These are phyloP conservation scores for Penicillium rolfsii DNA, from an alignment of 2,329 filamentous ascomycete species.

Conservation along the genomic window DNA sequence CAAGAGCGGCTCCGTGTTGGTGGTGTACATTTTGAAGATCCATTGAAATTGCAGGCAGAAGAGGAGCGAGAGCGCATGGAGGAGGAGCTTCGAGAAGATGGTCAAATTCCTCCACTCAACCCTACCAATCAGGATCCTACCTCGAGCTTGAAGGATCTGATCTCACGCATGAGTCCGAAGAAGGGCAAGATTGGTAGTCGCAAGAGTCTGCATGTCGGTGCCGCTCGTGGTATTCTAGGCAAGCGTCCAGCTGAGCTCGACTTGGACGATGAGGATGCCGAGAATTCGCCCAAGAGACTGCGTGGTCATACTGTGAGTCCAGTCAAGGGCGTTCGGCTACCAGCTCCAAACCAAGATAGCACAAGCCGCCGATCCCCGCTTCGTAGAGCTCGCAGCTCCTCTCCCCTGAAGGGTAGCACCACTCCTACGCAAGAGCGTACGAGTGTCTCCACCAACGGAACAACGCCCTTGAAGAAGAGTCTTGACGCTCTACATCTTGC, in stretches of 20 bases:
- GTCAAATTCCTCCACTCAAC: constrained; percentile 48
- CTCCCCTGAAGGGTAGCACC: constrained; percentile 44
- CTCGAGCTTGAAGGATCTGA: constrained; percentile 73
- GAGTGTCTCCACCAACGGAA: constrained; percentile 46
- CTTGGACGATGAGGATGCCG: constrained; percentile 62
- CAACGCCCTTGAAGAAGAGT: constrained; percentile 40
- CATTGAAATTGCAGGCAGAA: constrained; percentile 64
- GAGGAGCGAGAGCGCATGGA: constrained; percentile 64
- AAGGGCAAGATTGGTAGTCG: constrained; percentile 68
- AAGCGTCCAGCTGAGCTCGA: constrained; percentile 75
- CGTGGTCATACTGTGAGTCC: constrained; percentile 74
- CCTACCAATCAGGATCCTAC: constrained; percentile 65
- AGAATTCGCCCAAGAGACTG: constrained; percentile 64
- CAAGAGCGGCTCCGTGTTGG: constrained; percentile 45
- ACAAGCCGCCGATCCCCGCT: constrained; percentile 62
- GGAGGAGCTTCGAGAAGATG: constrained; percentile 65
- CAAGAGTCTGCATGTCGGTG: constrained; percentile 77
- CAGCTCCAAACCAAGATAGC: constrained; percentile 70
- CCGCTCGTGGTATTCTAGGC: constrained; percentile 71
- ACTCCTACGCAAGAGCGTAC: constrained; percentile 55
- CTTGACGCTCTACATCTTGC: constrained; percentile 28
- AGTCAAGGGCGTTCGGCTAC: constrained; percentile 73
- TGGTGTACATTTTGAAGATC: constrained; percentile 67
- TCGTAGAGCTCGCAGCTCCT: constrained; percentile 42
- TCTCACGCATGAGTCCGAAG: constrained; percentile 75